Base-by-base conservation (phyloP, 2,329 filamentous ascomycete species). In the Claviceps arundinis region DNA sequence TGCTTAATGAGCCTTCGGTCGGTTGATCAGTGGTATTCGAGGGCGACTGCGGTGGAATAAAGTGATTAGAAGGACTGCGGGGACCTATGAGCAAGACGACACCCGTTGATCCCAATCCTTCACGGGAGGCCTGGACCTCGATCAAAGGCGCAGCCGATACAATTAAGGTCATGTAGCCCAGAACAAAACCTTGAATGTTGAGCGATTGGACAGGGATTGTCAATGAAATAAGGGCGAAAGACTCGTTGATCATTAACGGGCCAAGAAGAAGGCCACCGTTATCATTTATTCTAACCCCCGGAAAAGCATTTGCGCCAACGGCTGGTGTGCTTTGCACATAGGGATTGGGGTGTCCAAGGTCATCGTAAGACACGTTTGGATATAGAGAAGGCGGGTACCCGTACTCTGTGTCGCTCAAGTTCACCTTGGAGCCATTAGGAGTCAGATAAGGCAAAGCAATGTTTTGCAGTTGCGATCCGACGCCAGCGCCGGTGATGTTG, bases 131-230 rank as follows among this genome's bases (percentile, higher is more conserved):
- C 26, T 82, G 70, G 1, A 89, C 76, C 45, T 74, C 66, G n/a
- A 81, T 70, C 3, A 93, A 71, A 1, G 84, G 74, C 4, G 70
- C 69, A 1, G 84, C 84, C 52, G 86, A 79, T 52, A 86, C 77
- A n/a, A 95, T 73, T 2, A 91, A 70, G 1, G 89, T 95, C 71
- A 95, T 78, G 71, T 89, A 95, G 1, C 88, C 90, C 5, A 95
- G 73, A 1, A 91, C 78, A 56, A 85, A 81, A 3, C 70, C 70
- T 19, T 43, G 68, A 64, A 2, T 76, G 75, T 2, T 74, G 73
- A 62, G 85, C 82, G 58, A 59, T 54, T 87, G 77, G 50, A 96
- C 80, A 0, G 89, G 87, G 16, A 91, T 69, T 0, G 89, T 95
- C 54, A 95, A 72, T 2, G 89, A 95, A 13, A 95, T 65, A 11